Evolutionary conservation across 1,139 yeast genomes (phyloP).

Genomic region (Meyerozyma carpophila): DNA sequence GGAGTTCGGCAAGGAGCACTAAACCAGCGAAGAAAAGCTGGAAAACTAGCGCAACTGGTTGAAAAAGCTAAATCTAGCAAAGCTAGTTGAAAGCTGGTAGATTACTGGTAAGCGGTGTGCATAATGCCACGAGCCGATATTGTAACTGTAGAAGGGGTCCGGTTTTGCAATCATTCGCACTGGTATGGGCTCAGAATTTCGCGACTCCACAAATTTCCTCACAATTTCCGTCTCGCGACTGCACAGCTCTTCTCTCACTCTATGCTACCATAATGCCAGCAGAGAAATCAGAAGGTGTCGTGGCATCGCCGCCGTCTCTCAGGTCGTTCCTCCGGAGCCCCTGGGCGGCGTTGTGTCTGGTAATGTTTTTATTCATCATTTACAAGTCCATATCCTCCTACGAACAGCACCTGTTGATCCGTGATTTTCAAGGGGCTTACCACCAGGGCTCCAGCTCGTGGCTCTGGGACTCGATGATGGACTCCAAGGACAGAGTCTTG

Average conservation of each 20-base stretch:
- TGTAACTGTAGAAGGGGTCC: too few relatives aligned
- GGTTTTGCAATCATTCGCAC: too few relatives aligned
- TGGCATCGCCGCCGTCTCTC: not conserved
- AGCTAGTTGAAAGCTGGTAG: too few relatives aligned
- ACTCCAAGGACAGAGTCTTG: not conserved
- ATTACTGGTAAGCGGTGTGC: too few relatives aligned
- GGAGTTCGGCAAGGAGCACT: conserved; percentile 1
- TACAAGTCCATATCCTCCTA: not conserved
- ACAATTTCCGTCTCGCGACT: not conserved
- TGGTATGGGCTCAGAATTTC: too few relatives aligned
- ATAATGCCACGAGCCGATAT: too few relatives aligned
- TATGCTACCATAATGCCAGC: not conserved
- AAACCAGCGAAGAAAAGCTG: not conserved
- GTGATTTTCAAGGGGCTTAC: conserved; percentile 1
- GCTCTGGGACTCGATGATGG: not conserved
- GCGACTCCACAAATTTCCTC: too few relatives aligned
- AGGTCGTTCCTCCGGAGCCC: not conserved
- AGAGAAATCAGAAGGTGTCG: not conserved
- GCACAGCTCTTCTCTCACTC: not conserved
- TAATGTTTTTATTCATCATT: not conserved
- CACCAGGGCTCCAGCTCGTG: not conserved
- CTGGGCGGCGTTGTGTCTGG: not conserved
- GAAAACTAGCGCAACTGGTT: too few relatives aligned
- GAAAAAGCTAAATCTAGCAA: too few relatives aligned
- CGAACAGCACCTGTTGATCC: not conserved